These are phyloP conservation scores for Populus hybrid DNA, from an alignment of 441 rosid species.

Conservation along the genomic window DNA sequence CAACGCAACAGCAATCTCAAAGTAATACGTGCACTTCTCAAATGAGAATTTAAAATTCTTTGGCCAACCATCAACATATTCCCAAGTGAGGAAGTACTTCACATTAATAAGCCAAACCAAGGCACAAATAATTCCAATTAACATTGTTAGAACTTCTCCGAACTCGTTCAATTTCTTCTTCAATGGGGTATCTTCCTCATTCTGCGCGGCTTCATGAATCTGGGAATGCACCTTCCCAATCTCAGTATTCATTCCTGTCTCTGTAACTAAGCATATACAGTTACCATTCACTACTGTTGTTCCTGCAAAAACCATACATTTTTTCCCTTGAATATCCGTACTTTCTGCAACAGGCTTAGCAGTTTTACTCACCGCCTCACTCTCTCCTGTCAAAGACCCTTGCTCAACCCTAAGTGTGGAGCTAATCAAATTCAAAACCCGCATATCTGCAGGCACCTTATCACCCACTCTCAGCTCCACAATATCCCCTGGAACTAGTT, in stretches of 20 bases:
- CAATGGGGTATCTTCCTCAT: constrained; percentile 78
- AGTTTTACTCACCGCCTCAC: constrained; percentile 83
- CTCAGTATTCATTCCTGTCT: constrained; percentile 78
- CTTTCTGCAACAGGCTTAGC: constrained; percentile 57
- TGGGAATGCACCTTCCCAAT: constrained; percentile 84
- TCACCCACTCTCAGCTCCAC: constrained; percentile 87
- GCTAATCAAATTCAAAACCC: constrained; percentile 65
- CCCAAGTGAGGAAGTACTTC: constrained; percentile 86
- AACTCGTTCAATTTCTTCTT: constrained; percentile 89
- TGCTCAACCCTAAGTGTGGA: constrained; percentile 79
- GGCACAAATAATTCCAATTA: constrained; percentile 62
- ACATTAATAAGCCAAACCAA: constrained; percentile 86
- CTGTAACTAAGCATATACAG: constrained; percentile 68
- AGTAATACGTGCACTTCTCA: constrained; percentile 92
- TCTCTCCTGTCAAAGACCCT: constrained; percentile 93
- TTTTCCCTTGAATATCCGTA: constrained; percentile 82
- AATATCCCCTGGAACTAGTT: constrained; percentile 86
- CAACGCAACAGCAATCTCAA: constrained; percentile 87
- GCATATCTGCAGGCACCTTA: constrained; percentile 93
- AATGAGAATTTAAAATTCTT: constrained; percentile 80
- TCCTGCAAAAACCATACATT: constrained; percentile 78
- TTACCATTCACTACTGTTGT: constrained; percentile 77
- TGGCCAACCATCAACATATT: constrained; percentile 79
- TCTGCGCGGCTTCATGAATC: constrained; percentile 79
- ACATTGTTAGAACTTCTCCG: constrained; percentile 61